phyloP scores from a whole-genome alignment of 768 basidiomycete species.

The Mrakia frigida region DNA sequence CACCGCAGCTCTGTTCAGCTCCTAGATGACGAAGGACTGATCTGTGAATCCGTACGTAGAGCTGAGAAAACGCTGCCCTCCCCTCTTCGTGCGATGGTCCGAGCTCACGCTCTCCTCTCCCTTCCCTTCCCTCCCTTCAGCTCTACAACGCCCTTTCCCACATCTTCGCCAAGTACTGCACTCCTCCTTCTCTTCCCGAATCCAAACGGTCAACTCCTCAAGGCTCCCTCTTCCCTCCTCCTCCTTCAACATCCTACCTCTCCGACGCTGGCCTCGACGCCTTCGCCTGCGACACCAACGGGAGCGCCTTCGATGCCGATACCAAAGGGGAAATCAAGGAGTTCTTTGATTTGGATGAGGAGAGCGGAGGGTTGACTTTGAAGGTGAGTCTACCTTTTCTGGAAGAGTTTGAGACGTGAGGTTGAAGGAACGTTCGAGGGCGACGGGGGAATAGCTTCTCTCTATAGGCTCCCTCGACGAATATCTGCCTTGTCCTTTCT shows the following conservation, averaged over 20 bases:
- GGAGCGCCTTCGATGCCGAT: constrained; percentile 68
- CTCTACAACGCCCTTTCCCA: constrained; percentile 65
- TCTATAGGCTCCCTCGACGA: no score
- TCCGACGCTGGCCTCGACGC: constrained; percentile 60
- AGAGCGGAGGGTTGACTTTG: constrained; percentile 5
- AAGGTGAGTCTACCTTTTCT: neutral
- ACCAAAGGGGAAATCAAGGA: constrained; percentile 72
- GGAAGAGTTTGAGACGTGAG: no score
- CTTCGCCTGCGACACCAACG: constrained; percentile 77
- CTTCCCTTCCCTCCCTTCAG: constrained; percentile 43
- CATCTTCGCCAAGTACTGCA: constrained; percentile 74
- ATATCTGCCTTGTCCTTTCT: no score
- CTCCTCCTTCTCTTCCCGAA: constrained; percentile 42
- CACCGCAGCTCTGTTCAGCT: constrained; percentile 50
- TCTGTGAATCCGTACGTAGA: constrained; percentile 57
- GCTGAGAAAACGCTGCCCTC: neutral
- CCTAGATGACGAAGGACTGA: constrained; percentile 64
- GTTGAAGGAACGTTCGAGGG: neutral
- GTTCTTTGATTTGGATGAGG: constrained; percentile 65
- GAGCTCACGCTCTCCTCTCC: neutral
- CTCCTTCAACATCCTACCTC: constrained; percentile 50
- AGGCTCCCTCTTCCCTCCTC: constrained; percentile 20
- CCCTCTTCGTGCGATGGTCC: neutral
- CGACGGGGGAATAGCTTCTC: no score
- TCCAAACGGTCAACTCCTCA: constrained; percentile 37